Conservation (phyloP, 2,329 filamentous ascomycete species). For the Talaromyces rugulosus region DNA sequence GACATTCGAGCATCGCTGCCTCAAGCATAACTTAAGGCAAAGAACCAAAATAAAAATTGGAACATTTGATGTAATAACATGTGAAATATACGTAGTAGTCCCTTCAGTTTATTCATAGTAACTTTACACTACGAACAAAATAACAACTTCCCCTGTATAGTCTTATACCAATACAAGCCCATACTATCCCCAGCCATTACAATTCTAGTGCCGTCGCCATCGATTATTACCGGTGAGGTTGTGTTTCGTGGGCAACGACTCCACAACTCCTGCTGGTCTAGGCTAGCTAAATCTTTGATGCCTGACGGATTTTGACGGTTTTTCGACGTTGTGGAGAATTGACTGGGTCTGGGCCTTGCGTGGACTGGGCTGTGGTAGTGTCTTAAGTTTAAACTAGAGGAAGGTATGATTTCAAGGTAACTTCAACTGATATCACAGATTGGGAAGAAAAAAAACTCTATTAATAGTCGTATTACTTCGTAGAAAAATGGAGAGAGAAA, state of each 20-base stretch:
- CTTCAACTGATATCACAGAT: not conserved
- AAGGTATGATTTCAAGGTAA: not conserved
- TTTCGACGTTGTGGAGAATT: not conserved
- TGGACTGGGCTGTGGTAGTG: not conserved
- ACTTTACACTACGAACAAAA: not conserved
- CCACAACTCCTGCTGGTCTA: not conserved
- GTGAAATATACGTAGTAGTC: no score
- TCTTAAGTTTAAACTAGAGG: not conserved
- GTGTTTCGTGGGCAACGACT: not conserved
- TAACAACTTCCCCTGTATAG: not conserved
- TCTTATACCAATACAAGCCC: not conserved
- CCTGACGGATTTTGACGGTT: not conserved
- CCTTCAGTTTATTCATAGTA: not conserved
- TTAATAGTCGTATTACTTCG: no score
- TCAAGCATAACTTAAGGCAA: not conserved
- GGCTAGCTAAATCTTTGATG: not conserved
- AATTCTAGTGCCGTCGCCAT: not conserved
- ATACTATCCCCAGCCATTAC: not conserved
- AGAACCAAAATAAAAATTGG: no score
- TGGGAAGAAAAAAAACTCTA: not conserved
- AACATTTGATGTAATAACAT: no score
- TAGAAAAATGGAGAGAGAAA: no score
- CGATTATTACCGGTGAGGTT: not conserved
- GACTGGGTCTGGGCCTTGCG: not conserved
- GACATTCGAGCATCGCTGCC: not conserved